Evolutionary conservation across 805 yeast genomes (phyloP).

Genomic region (Monosporozyma siamensis): DNA sequence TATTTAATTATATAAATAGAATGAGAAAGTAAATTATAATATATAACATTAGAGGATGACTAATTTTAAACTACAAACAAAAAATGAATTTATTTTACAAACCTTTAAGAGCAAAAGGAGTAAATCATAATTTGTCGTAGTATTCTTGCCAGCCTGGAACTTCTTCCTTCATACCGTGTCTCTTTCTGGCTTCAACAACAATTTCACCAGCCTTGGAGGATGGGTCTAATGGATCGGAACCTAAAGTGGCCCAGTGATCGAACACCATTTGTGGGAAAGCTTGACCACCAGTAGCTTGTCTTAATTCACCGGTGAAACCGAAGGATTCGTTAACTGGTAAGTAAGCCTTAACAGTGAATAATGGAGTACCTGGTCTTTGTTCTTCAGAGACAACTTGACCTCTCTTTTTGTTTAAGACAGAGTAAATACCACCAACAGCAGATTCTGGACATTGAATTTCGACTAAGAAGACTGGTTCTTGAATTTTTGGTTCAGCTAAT

Average conservation of each 20-base stretch:
- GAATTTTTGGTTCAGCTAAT: conserved; percentile 97
- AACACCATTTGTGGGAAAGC: conserved; percentile 99
- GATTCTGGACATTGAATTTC: conserved; percentile 99
- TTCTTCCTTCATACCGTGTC: conserved; percentile 92
- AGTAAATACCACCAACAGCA: conserved; percentile 99
- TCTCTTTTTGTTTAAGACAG: conserved; percentile 98
- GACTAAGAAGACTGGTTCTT: conserved; percentile 98
- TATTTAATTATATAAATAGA: conserved; percentile 1
- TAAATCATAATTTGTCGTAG: conserved; percentile 73
- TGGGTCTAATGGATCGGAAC: conserved; percentile 90
- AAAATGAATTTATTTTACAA: conserved; percentile 8
- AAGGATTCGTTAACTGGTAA: conserved; percentile 99
- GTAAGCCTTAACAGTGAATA: conserved; percentile 99
- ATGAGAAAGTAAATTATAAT: conserved; percentile 2
- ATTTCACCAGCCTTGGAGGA: conserved; percentile 59
- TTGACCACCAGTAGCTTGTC: conserved; percentile 99
- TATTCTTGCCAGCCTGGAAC: conserved; percentile 99
- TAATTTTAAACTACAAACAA: conserved; percentile 10
- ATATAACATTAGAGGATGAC: conserved; percentile 5
- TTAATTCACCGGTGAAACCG: conserved; percentile 99
- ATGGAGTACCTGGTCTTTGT: conserved; percentile 99
- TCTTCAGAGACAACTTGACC: conserved; percentile 99
- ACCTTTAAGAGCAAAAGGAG: conserved; percentile 1
- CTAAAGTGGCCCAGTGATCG: conserved; percentile 93
- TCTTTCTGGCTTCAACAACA: conserved; percentile 69